phyloP scores from a whole-genome alignment of 352 stramenopile genomes.

The Pythium coloratum region DNA sequence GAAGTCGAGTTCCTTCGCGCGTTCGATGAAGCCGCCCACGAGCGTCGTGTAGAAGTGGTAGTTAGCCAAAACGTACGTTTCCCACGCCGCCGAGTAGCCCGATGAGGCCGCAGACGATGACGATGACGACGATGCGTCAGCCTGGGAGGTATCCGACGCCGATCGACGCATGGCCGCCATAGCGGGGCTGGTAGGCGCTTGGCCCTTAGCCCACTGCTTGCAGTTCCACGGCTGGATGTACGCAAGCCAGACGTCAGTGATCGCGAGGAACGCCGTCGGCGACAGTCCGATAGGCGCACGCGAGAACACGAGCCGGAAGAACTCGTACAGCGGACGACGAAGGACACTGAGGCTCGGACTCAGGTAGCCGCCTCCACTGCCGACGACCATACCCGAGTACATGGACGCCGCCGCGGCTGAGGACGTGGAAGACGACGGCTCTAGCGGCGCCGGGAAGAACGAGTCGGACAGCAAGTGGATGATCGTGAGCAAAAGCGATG shows the following conservation, averaged over 20 bases:
- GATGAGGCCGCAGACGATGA: neutral
- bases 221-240: slow-evolving; percentile 88
- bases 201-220: slow-evolving; percentile 49
- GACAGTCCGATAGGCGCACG: slow-evolving; percentile 75
- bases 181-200: neutral
- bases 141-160: neutral
- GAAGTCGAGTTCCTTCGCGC: slow-evolving; percentile 84
- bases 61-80: slow-evolving; percentile 84
- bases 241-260: slow-evolving; percentile 84
- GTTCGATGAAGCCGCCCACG: slow-evolving; percentile 76
- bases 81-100: slow-evolving; percentile 61
- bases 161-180: neutral
- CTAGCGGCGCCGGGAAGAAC: slow-evolving; percentile 64
- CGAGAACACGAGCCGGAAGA: slow-evolving; percentile 83
- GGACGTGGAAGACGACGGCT: slow-evolving; percentile 26
- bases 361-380: slow-evolving; percentile 59
- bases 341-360: slow-evolving; percentile 75
- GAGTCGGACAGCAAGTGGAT: slow-evolving; percentile 82
- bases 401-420: slow-evolving; percentile 14
- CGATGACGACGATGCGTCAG: neutral
- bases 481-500: slow-evolving; percentile 77
- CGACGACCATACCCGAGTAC: slow-evolving; percentile 31
- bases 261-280: slow-evolving; percentile 75
- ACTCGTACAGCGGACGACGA: slow-evolving; percentile 76
- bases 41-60: slow-evolving; percentile 89